Conservation (phyloP, 371 early-diverging fungal species). For the Mortierella sp. region DNA sequence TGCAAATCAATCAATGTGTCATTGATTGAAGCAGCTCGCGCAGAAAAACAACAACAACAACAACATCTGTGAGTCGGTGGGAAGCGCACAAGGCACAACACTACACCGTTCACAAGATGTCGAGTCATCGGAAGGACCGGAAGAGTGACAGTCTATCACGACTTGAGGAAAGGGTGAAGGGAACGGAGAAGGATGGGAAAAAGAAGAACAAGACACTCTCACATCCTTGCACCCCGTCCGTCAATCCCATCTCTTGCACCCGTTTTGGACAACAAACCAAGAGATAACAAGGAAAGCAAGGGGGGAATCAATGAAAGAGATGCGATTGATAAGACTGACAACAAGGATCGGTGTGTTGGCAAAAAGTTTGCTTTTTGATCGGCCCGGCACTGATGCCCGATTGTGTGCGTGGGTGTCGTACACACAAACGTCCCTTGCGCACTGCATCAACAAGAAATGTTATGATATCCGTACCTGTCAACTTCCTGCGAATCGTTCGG, state of each 20-base stretch:
- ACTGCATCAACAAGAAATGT: not conserved
- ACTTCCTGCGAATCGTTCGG: conserved; percentile 48
- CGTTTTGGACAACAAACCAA: too few species aligned
- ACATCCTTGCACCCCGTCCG: not conserved
- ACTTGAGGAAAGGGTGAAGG: too few species aligned
- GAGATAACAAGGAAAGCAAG: not conserved
- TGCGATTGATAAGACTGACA: too few species aligned
- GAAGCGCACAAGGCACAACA: too few species aligned
- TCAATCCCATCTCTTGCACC: too few species aligned
- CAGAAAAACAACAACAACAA: not conserved
- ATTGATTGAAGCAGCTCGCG: not conserved
- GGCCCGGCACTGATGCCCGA: too few species aligned
- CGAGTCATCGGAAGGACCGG: not conserved
- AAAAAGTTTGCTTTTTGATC: too few species aligned
- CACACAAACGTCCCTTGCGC: too few species aligned
- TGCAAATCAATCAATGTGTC: not conserved
- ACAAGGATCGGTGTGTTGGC: too few species aligned
- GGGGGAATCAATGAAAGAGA: too few species aligned
- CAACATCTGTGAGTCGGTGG: not conserved
- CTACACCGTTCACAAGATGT: too few species aligned
- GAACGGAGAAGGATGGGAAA: not conserved
- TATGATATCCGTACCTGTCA: conserved; percentile 30
- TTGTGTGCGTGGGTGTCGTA: too few species aligned
- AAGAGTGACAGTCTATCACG: conserved; percentile 2
- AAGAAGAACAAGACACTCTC: not conserved